Evolutionary conservation across 129 eudicot genomes (phyloP).

Genomic region (Arctium minus): DNA sequence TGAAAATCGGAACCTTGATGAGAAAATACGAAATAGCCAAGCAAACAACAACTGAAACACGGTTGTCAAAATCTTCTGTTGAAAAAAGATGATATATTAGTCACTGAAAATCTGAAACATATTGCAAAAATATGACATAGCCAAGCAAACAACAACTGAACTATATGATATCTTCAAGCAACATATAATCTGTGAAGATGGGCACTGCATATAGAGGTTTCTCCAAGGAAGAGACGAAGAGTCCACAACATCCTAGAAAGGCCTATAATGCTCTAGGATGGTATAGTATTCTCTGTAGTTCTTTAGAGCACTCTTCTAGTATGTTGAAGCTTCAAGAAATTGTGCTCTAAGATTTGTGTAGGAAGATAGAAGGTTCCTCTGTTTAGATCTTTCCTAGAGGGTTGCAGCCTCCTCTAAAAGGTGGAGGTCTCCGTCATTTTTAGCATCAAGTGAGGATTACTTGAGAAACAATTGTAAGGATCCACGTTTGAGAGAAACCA

Average conservation of each 20-base stretch:
- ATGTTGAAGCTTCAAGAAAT: background rate
- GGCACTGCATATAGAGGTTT: background rate
- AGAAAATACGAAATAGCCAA: no score
- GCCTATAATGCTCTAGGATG: background rate
- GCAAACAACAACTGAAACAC: no score
- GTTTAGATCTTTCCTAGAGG: no score
- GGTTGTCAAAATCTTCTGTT: no score
- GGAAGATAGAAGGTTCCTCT: no score
- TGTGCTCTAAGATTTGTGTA: background rate
- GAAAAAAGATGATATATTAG: background rate
- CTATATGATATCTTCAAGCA: background rate
- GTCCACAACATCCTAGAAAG: background rate
- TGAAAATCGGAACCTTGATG: no score
- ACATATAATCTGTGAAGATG: background rate
- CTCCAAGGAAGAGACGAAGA: background rate
- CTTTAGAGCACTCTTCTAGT: background rate
- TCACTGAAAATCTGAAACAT: background rate
- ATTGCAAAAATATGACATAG: background rate
- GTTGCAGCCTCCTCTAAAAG: no score
- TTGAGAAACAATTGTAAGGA: no score
- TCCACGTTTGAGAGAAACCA: no score
- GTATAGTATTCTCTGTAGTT: background rate
- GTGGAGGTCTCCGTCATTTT: no score
- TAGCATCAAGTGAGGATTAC: no score
- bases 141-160: background rate